Percentiles rank a stretch among this genome's conserved stretches.
Evolutionary conservation across 208 protist species (phyloP).

Genomic region (Crithidia bombi): DNA sequence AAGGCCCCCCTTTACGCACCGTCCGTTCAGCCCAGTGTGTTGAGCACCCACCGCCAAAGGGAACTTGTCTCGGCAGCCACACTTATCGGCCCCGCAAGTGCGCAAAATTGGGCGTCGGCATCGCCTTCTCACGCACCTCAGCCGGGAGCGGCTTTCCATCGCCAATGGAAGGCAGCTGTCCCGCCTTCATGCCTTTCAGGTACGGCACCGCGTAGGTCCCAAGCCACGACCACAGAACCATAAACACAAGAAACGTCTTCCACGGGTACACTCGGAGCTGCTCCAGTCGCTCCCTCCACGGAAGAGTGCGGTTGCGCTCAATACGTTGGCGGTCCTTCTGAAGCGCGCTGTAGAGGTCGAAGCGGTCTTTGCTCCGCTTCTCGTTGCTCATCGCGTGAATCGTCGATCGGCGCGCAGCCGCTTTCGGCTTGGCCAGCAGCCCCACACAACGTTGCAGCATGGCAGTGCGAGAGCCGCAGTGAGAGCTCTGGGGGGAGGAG

Average conservation of each 20-base stretch:
- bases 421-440: constrained; percentile 4
- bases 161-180: constrained; percentile 42
- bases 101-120: constrained; percentile 39
- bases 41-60: no score
- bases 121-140: constrained; percentile 36
- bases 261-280: constrained; percentile 65
- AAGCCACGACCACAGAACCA: constrained; percentile 72
- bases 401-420: constrained; percentile 37
- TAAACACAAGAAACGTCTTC: constrained; percentile 78
- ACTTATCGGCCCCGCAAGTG: constrained; percentile 19
- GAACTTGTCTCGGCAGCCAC: neutral
- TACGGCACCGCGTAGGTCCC: constrained; percentile 73
- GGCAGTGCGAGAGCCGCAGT: no score
- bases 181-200: constrained; percentile 51
- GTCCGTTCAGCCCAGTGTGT: no score
- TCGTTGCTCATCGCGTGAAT: constrained; percentile 47
- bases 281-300: constrained; percentile 52
- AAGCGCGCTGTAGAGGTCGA: constrained; percentile 51
- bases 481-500: neutral
- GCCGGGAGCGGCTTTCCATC: constrained; percentile 30
- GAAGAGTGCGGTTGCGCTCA: constrained; percentile 39
- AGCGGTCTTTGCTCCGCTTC: constrained; percentile 55
- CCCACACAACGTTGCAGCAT: constrained; percentile 17
- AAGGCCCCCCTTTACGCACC: no score
- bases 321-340: constrained; percentile 53